Conservation (phyloP, 2,329 filamentous ascomycete genomes). For the Talaromyces sp. region DNA sequence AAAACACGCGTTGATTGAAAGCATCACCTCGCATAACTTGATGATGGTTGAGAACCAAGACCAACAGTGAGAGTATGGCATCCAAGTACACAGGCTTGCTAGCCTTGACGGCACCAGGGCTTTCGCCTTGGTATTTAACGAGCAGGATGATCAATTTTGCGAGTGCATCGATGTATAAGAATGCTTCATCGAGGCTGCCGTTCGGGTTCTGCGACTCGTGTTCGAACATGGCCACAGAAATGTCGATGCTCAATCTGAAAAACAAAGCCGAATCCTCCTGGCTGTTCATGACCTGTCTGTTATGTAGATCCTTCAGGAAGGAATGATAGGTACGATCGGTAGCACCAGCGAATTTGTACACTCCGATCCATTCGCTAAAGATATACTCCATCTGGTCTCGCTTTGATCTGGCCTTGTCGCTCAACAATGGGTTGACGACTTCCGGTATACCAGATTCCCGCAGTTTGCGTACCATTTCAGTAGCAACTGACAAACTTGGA, state of each 20-base stretch:
- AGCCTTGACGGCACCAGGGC: conserved; percentile 51
- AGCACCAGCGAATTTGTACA: conserved; percentile 70
- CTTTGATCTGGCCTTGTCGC: conserved; percentile 54
- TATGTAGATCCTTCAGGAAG: conserved; percentile 80
- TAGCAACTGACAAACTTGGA: conserved; percentile 57
- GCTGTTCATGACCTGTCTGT: conserved; percentile 63
- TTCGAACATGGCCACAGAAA: conserved; percentile 72
- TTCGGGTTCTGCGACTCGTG: conserved; percentile 56
- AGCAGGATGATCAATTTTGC: conserved; percentile 73
- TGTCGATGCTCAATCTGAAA: conserved; percentile 72
- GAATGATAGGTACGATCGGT: conserved; percentile 65
- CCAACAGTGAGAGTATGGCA: conserved; percentile 68
- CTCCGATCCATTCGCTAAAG: conserved; percentile 89
- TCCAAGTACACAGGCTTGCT: conserved; percentile 68
- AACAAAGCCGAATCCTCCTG: conserved; percentile 75
- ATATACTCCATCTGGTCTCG: conserved; percentile 88
- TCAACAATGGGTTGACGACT: conserved; percentile 48
- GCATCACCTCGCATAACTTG: conserved; percentile 72
- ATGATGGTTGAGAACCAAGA: conserved; percentile 79
- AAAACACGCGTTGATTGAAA: conserved; percentile 86
- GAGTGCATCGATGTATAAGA: conserved; percentile 69
- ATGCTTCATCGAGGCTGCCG: conserved; percentile 55
- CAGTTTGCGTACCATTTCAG: conserved; percentile 64
- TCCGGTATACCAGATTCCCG: conserved; percentile 51
- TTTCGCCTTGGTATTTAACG: conserved; percentile 63